Evolutionary conservation across 768 basidiomycete genomes (phyloP), one percentile per base, ranked within the genome.

Genomic region (Lenzites betulinus): DNA sequence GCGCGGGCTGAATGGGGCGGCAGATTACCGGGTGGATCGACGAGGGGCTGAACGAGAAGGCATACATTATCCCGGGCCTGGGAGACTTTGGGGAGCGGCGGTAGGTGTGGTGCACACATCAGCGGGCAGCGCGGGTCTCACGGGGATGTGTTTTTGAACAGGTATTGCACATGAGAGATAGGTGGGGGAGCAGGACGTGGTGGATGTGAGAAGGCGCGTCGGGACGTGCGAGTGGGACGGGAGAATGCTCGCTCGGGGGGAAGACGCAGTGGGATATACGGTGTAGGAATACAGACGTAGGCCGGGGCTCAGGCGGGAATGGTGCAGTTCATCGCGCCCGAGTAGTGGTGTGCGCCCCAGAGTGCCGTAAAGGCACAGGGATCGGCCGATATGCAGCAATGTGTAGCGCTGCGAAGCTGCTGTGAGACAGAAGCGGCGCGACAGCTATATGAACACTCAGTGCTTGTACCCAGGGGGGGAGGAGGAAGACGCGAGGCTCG

Each of bases 1-100:
- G 7, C 15, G 22, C 30, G 64, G 28, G 69, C 42, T 55, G 47
- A 54, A n/a, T 44, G 38, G 11, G 42, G 53, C 22, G 33, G 5
- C 64, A 94, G 90, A 89, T 97, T 54, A 96, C 95, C 12, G 95
- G 95, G 2, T 96, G 95, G 93, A 93, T 98, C 54, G 95, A 98
- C 71, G 77, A 93, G 66, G 92, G 93, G 5, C 81, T 98, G 52
- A 95, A 98, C 66, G 92, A 92, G 58, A 92, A 89, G 71, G 86
- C 91, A 23, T 97, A 90, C 70, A 95, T 95, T 66, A 86, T 95
- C 56, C 94, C 93, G 8, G 94, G 95, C 28, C 79, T 98, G n/a
- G 95, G 95, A n/a, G 95, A 98, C 72, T 98, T 98, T 72, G 95
- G 95, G 52, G 95, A 96, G 72, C 78, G 92, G 70, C 87, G 92